Percentiles rank a stretch among this genome's conserved stretches.
Conservation (phyloP, 2,329 filamentous ascomycete species). For the Parascedosporium putredinis region DNA sequence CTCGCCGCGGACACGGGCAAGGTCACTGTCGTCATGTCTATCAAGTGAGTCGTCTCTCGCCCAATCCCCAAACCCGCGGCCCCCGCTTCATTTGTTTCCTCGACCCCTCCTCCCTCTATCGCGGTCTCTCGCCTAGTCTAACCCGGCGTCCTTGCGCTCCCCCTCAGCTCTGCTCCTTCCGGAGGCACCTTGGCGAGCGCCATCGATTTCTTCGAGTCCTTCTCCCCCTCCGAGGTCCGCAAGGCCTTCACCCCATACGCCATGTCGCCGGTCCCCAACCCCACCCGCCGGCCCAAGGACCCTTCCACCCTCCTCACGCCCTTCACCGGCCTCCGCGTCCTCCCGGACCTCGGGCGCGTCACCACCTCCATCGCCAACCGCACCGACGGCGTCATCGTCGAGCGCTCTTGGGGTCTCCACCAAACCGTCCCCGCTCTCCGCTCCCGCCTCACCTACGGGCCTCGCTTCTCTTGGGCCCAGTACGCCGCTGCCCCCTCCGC, state of each 20-base stretch:
- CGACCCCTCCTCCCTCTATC: too few relatives aligned
- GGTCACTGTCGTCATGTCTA: constrained; percentile 40
- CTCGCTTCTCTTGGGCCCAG: constrained; percentile 49
- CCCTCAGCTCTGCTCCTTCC: constrained; percentile 42
- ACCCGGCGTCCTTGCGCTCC: too few relatives aligned
- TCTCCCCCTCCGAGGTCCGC: constrained; percentile 35
- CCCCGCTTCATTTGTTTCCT: too few relatives aligned
- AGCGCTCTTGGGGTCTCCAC: constrained; percentile 53
- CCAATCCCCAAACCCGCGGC: neutral
- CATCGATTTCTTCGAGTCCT: constrained; percentile 47
- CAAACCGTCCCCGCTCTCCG: constrained; percentile 31
- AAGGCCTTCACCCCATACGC: constrained; percentile 40
- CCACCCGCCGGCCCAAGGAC: constrained; percentile 19
- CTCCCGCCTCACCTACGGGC: constrained; percentile 41
- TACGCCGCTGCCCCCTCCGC: constrained; percentile 40
- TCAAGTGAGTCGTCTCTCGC: constrained; percentile 22
- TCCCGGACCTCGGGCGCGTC: constrained; percentile 43
- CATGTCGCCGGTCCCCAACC: constrained; percentile 44
- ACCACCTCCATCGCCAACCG: constrained; percentile 39
- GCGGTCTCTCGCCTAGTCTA: too few relatives aligned
- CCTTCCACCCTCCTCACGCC: constrained; percentile 28
- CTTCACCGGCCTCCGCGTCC: constrained; percentile 37
- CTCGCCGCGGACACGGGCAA: constrained; percentile 40
- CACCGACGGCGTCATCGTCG: constrained; percentile 44
- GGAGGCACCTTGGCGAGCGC: constrained; percentile 61